Conservation (phyloP, 305 asterid genomes). For the Fraxinus sp. region DNA sequence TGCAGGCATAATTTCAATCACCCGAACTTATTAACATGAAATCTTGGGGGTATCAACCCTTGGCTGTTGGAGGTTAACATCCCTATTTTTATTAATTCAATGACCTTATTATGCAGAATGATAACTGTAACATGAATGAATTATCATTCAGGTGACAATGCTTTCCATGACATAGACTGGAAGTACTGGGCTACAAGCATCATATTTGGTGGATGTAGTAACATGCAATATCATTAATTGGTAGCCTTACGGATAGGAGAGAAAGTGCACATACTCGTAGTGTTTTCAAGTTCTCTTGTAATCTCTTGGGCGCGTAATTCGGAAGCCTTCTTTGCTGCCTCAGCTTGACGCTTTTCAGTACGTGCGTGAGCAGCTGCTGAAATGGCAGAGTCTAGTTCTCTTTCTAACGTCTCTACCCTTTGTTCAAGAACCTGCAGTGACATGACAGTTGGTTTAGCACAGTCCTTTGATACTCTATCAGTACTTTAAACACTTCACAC, state of each 20-base stretch:
- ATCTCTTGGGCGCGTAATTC: constrained; percentile 73
- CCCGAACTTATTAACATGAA: not conserved
- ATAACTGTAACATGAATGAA: not conserved
- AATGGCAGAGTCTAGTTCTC: constrained; percentile 87
- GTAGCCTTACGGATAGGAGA: constrained; percentile 1
- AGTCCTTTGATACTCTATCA: not conserved
- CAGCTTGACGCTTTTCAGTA: constrained; percentile 84
- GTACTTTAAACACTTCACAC: not conserved
- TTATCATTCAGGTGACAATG: not conserved
- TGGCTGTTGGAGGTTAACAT: not conserved
- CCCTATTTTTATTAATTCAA: not conserved
- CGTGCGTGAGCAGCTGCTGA: constrained; percentile 97
- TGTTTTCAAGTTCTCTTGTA: constrained; percentile 83
- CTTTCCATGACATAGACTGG: not conserved
- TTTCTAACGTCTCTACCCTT: constrained; percentile 82
- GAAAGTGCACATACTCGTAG: constrained; percentile 58
- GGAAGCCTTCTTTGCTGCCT: constrained; percentile 88
- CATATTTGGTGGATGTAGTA: not conserved
- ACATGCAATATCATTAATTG: not conserved
- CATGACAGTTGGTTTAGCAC: constrained; percentile 10
- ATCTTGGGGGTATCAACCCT: not conserved
- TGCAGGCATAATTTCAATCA: not conserved
- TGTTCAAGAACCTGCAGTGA: constrained; percentile 81
- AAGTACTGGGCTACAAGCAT: not conserved
- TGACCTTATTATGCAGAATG: not conserved